Conservation (phyloP, 2,329 filamentous ascomycete species). For the Colletotrichum noveboracense region DNA sequence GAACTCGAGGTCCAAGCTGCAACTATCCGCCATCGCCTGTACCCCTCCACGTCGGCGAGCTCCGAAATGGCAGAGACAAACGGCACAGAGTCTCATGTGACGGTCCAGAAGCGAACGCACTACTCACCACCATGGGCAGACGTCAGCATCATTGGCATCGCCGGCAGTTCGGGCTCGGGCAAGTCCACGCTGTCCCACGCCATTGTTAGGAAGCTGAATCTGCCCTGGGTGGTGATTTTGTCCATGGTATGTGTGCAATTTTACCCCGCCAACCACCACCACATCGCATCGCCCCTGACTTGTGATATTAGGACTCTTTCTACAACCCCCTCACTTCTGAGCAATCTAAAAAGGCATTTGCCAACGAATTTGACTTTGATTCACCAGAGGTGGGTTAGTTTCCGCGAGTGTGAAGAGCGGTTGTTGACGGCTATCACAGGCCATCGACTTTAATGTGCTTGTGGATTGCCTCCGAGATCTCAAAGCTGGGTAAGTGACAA, state of each 20-base stretch:
- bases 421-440: conserved; percentile 42
- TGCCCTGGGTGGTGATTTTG: conserved; percentile 97
- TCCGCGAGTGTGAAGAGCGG: neutral
- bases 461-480: conserved; percentile 81
- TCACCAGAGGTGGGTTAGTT: conserved; percentile 66
- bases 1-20: conserved; percentile 1
- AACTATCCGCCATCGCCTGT: neutral
- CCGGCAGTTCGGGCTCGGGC: conserved; percentile 90
- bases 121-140: conserved; percentile 97
- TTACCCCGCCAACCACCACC: conserved; percentile 14
- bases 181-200: conserved; percentile 95
- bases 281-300: neutral
- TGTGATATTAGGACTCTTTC: conserved; percentile 78
- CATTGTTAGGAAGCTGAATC: conserved; percentile 86
- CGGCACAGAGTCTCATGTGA: conserved; percentile 42
- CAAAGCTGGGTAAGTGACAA: conserved; percentile 78
- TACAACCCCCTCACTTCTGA: conserved; percentile 88
- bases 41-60: conserved; percentile 1
- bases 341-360: conserved; percentile 80
- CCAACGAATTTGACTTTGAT: conserved; percentile 96
- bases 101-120: conserved; percentile 66
- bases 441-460: conserved; percentile 91
- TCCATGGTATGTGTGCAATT: conserved; percentile 74
- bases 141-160: conserved; percentile 94
- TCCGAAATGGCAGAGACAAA: conserved; percentile 16